Conservation (phyloP, 1,284 basidiomycete species). For the Takashimella tepidaria region DNA sequence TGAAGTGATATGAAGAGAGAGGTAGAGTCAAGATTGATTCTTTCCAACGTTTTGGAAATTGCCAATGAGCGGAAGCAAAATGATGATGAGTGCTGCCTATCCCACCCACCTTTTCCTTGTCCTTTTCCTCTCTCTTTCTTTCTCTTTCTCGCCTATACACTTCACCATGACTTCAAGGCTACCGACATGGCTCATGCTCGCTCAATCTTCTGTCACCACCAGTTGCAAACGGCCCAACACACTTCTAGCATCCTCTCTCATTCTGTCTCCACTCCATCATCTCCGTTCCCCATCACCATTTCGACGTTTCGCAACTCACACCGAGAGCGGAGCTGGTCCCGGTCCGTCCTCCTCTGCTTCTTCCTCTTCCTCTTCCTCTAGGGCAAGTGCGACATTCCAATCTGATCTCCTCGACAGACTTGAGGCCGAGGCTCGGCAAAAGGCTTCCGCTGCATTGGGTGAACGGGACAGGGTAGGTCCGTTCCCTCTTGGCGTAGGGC, state of each 20-base stretch:
- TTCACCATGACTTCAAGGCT: too few relatives aligned
- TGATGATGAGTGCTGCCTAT: neutral
- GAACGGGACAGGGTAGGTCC: constrained; percentile 59
- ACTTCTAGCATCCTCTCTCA: too few relatives aligned
- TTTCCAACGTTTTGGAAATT: too few relatives aligned
- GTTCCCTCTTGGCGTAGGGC: constrained; percentile 69
- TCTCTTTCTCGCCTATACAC: neutral
- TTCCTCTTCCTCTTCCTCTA: neutral
- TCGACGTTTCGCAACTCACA: neutral
- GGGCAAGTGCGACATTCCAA: neutral
- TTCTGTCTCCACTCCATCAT: too few relatives aligned
- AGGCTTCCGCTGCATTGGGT: constrained; percentile 14
- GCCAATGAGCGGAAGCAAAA: too few relatives aligned
- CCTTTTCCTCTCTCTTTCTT: neutral
- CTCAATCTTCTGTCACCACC: too few relatives aligned
- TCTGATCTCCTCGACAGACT: constrained; percentile 28
- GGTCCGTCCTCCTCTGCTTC: neutral
- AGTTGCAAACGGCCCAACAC: too few relatives aligned
- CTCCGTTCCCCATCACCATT: too few relatives aligned
- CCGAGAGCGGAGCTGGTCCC: neutral
- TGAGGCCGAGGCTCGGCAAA: constrained; percentile 14
- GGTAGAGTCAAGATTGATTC: neutral
- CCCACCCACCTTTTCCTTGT: neutral
- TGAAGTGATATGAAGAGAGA: neutral
- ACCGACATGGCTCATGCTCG: neutral